Evolutionary conservation across 306 rosid genomes (phyloP).

Genomic region (Ormosia semicastrata): DNA sequence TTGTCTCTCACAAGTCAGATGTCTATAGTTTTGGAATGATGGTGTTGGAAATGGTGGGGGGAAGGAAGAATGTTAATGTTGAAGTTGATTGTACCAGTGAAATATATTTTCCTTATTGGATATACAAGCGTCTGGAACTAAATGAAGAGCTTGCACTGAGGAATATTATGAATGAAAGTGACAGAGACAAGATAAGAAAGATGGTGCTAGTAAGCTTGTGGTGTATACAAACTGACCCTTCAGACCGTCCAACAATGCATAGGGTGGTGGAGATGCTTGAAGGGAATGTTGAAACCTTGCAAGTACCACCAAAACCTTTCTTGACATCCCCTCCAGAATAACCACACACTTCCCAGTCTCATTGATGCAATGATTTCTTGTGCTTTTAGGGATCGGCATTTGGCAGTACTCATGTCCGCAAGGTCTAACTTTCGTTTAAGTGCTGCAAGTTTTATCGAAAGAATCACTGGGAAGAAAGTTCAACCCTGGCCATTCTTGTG

Average conservation of each 20-base stretch:
- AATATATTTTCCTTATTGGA: constrained; percentile 36
- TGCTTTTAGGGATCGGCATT: neutral
- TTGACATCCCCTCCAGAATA: constrained; percentile 12
- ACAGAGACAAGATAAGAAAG: constrained; percentile 3
- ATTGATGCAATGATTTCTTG: neutral
- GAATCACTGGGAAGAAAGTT: too few species aligned
- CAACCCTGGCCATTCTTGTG: too few species aligned
- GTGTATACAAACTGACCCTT: constrained; percentile 26
- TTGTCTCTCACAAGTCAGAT: too few species aligned
- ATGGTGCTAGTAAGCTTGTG: constrained; percentile 7
- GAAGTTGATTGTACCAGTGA: too few species aligned
- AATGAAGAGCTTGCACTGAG: constrained; percentile 15
- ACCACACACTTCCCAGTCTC: neutral
- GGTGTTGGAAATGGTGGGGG: too few species aligned
- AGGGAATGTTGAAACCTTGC: too few species aligned
- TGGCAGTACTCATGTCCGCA: neutral
- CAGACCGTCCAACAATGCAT: neutral
- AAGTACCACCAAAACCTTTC: too few species aligned
- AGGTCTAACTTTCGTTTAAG: too few species aligned
- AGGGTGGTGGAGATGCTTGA: too few species aligned
- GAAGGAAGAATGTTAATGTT: too few species aligned
- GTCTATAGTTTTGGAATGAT: too few species aligned
- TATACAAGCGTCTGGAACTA: neutral
- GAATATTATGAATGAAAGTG: neutral
- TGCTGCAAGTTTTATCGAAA: too few species aligned